Evolutionary conservation across 1,139 yeast genomes (phyloP), one percentile per base, ranked within the genome.

Genomic region (Lodderomyces jiufengensis): DNA sequence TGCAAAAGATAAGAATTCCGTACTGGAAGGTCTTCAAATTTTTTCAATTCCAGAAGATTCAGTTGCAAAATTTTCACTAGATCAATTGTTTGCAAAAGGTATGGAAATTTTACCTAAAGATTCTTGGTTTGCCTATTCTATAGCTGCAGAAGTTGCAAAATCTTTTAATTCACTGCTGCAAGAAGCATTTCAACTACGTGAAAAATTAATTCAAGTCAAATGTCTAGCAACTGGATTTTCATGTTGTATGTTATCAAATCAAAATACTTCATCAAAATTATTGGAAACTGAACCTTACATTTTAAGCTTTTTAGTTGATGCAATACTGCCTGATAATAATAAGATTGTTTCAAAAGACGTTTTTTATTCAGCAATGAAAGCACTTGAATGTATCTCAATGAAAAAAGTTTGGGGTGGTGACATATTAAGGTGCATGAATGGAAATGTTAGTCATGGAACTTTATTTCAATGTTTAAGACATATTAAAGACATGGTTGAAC

Each of bases 391-490:
- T 42, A 77, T 87, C 11, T 76, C 95, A 2, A 65, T 75, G 31
- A 82, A 80, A 50, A 77, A 79, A 34, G 73, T 74, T 3, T 83
- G 90, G 76, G 81, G 92, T 15, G 71, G 82, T 32, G 97, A 90
- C 46, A 70, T 90, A 24, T 70, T 88, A 38, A 70, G 87, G 41
- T 79, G 87, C n/a, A 61, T 88, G 48, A 87, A 94, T n/a, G 97
- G 94, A 4, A 87, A 87, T 52, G 88, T 90, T 25, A 80, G 80
- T 40, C 96, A 90, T 57, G 97, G 97, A 0, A 61, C 80, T 6
- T 54, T 90, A 29, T 85, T 83, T 62, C 90, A 85, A 50, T 73
- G 82, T 31, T 59, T 90, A 27, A 73, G 94, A 44, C 68, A 68
- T 34, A 74, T 86, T 18, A 66, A 77, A 38, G 73, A 75, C 41